Evolutionary conservation across 2,329 filamentous ascomycete genomes (phyloP), one percentile per base, ranked within the genome.

Genomic region (Apiospora marii): DNA sequence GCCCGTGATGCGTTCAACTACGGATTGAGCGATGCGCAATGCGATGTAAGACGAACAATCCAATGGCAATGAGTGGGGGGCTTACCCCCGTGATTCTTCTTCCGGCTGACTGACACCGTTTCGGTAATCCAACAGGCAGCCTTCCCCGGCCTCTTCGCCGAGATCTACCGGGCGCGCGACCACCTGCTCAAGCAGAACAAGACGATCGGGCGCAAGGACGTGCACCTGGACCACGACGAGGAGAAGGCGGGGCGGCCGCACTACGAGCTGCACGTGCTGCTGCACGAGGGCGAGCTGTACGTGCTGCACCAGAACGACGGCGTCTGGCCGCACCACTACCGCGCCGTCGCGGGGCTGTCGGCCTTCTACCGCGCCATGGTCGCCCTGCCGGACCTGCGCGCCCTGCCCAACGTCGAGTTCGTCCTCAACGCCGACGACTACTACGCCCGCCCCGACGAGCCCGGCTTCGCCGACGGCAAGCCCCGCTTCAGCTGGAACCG

Each of bases 401-500:
- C 71, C 27, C 74, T 76, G 13, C 76, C 75, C 19, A 71, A 77
- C 69, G 69, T 77, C 71, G 75, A 77, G 53, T 77, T 77, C 69
- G 72, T 77, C 24, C 71, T 77, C 49, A 74, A 76, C 61, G 75
- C 76, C 68, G 76, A 77, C 61, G 76, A 77, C 70, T 64, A 64
- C 58, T 64, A 64, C 58, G 58, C 58, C 8, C 58, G 34, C 19
- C 58, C 58, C 16, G 58, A 10, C 58, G 69, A 72, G 48, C 74
- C 74, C 1, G 71, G 72, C 5, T 71, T 72, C 19, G 74, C 72
- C 27, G 76, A 76, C 1, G 70, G 74, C 13, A 72, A 73, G 37
- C 73, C 76, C 12, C 71, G 75, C 27, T 77, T 75, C 73, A 72
- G 71, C 22, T 77, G 75, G 74, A 73, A 74, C 19, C 76, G 76